Evolutionary conservation across 2,329 filamentous ascomycete species (phyloP), one percentile per base, ranked within the genome.

Genomic region (Trichophyton verrucosum): DNA sequence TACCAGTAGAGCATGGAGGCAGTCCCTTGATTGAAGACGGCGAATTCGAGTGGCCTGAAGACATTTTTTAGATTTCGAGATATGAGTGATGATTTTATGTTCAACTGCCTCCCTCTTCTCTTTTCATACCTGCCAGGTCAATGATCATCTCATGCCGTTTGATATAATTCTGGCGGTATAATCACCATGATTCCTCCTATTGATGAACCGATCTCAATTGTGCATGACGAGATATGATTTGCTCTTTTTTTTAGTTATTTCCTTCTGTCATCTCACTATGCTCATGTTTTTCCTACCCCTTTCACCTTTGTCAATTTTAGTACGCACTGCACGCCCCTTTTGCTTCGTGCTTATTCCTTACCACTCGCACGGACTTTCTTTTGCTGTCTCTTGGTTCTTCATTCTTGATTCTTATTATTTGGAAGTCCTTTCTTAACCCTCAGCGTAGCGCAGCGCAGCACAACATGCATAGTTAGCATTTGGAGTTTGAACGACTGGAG

Each of bases 31-130:
- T 60, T n/a, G 69, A 65, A 60, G 15, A 65, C 71, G 6, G 13
- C 46, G 65, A 67, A n/a, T 77, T 75, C 60, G 68, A 71, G 22
- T 78, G 76, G 76, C 74, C 74, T 3, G 74, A 75, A 7, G 75
- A 76, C 62, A 70, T 75, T 7, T 77, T 77, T 61, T 77, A 64
- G 38, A 27, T 24, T 36, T 38, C 9, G 22, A 44, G n/a, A n/a
- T 20, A n/a, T 27, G 55, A 36, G 24, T 24, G 33, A 42, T 24
- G 36, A 44, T 24, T 24, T 57, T 13, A n/a, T 33, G n/a, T 38
- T 38, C 33, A 36, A 36, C 33, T 36, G 33, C 33, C 33, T 36
- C 33, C 3, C n/a, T 24, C 4, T 15, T 11, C 27, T 20, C 40
- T 42, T 24, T 44, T 57, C 17, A 38, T 38, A 38, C 9, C 33